Percentiles rank a stretch among this genome's conserved stretches.
phyloP scores from a whole-genome alignment of 2,329 filamentous ascomycete species.

The Emmonsiellopsis sp. region DNA sequence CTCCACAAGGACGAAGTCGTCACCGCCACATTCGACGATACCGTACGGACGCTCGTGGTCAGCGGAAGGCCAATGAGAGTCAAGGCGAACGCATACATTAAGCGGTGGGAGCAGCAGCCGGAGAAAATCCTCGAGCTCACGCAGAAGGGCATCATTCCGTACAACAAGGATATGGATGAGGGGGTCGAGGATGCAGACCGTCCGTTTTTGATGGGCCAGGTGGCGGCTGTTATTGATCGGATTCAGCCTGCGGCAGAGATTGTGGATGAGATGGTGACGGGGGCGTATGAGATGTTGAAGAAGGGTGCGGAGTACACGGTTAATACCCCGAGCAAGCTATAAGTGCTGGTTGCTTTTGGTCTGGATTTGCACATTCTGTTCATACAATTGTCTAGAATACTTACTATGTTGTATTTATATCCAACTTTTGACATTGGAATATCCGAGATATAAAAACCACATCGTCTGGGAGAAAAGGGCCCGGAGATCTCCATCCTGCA shows the following conservation, averaged over 20 bases:
- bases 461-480: too few species aligned
- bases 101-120: constrained; percentile 66
- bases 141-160: constrained; percentile 65
- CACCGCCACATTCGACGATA: constrained; percentile 66
- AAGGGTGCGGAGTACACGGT: constrained; percentile 50
- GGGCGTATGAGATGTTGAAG: constrained; percentile 60
- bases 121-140: constrained; percentile 66
- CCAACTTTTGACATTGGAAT: too few species aligned
- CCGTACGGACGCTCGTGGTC: constrained; percentile 70
- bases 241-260: constrained; percentile 75
- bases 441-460: too few species aligned
- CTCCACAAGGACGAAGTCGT: constrained; percentile 80
- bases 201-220: constrained; percentile 89
- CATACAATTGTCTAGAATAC: too few species aligned
- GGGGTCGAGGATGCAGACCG: constrained; percentile 70
- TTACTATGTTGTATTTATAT: too few species aligned
- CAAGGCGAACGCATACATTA: constrained; percentile 72
- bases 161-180: constrained; percentile 72
- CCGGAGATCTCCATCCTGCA: too few species aligned
- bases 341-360: neutral
- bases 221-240: constrained; percentile 64
- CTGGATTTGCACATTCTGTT: neutral
- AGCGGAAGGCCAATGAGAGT: constrained; percentile 72
- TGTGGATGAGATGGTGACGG: constrained; percentile 75
- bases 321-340: neutral